Conservation (phyloP, 495 filamentous ascomycete species). For the Penicillium turbatum region DNA sequence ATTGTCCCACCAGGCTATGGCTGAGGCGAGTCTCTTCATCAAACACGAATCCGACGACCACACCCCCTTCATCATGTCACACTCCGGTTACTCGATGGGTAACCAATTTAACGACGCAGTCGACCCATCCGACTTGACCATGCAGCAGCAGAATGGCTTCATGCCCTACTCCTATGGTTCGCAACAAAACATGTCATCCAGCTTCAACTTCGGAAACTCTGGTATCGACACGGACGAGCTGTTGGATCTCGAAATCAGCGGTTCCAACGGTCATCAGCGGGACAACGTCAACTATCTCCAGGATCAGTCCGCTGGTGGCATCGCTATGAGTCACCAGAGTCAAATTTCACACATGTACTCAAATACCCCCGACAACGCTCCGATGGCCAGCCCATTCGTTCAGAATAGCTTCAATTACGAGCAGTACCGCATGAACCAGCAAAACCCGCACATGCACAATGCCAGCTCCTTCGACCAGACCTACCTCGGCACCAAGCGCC, state of each 20-base stretch:
- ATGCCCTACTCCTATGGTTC: constrained; percentile 47
- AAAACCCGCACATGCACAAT: constrained; percentile 47
- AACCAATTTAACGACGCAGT: constrained; percentile 69
- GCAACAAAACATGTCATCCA: constrained; percentile 49
- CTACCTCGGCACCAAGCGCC: constrained; percentile 50
- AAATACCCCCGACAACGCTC: constrained; percentile 79
- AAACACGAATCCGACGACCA: constrained; percentile 74
- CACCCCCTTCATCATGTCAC: constrained; percentile 51
- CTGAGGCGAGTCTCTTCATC: constrained; percentile 60
- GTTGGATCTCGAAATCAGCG: constrained; percentile 48
- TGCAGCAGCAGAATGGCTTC: constrained; percentile 53
- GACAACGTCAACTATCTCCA: constrained; percentile 42
- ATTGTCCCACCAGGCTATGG: constrained; percentile 26
- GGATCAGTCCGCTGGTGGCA: constrained; percentile 42
- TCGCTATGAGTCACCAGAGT: constrained; percentile 46
- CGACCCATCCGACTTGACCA: constrained; percentile 81
- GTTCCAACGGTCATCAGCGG: constrained; percentile 41
- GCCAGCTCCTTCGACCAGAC: constrained; percentile 52
- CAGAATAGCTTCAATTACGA: constrained; percentile 65
- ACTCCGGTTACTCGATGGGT: constrained; percentile 57
- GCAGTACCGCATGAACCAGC: constrained; percentile 62
- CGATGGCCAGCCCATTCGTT: constrained; percentile 82
- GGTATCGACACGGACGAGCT: constrained; percentile 53
- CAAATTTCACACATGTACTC: constrained; percentile 73
- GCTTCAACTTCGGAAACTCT: constrained; percentile 52